Conservation (phyloP, 768 basidiomycete genomes). For the Cyclocybe aegerita region DNA sequence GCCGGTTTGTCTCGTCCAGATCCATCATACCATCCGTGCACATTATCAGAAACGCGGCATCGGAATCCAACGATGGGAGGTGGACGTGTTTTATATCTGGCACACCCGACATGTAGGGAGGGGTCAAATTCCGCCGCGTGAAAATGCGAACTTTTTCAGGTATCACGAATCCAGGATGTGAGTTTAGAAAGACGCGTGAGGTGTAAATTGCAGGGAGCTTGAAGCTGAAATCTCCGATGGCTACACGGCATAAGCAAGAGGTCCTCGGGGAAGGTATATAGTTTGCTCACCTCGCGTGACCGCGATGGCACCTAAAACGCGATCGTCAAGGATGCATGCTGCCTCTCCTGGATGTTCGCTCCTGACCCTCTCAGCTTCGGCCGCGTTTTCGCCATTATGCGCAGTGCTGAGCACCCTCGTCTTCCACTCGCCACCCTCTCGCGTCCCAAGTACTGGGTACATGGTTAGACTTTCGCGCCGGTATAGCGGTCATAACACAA, state of each 20-base stretch:
- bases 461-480: not conserved
- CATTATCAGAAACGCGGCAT: slow-evolving; percentile 40
- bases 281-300: slow-evolving; percentile 49
- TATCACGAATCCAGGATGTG: slow-evolving; percentile 36
- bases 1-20: slow-evolving; percentile 33
- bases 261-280: not conserved
- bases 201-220: slow-evolving; percentile 52
- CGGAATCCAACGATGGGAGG: slow-evolving; percentile 21
- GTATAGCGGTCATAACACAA: not conserved
- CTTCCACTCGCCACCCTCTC: slow-evolving; percentile 35
- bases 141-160: slow-evolving; percentile 37
- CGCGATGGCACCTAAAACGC: slow-evolving; percentile 55
- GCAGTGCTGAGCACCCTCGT: slow-evolving; percentile 40
- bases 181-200: slow-evolving; percentile 42
- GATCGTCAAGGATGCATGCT: slow-evolving; percentile 40
- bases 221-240: slow-evolving; percentile 54
- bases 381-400: slow-evolving; percentile 47
- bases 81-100: slow-evolving; percentile 43
- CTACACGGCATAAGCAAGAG: slow-evolving; percentile 24
- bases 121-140: slow-evolving; percentile 44
- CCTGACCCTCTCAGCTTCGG: slow-evolving; percentile 39
- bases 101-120: slow-evolving; percentile 50
- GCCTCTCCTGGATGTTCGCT: slow-evolving; percentile 47
- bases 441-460: slow-evolving; percentile 40
- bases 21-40: slow-evolving; percentile 55